Evolutionary conservation across 768 basidiomycete genomes (phyloP), one percentile per base, ranked within the genome.

Genomic region (Cystofilobasidium capitatum): DNA sequence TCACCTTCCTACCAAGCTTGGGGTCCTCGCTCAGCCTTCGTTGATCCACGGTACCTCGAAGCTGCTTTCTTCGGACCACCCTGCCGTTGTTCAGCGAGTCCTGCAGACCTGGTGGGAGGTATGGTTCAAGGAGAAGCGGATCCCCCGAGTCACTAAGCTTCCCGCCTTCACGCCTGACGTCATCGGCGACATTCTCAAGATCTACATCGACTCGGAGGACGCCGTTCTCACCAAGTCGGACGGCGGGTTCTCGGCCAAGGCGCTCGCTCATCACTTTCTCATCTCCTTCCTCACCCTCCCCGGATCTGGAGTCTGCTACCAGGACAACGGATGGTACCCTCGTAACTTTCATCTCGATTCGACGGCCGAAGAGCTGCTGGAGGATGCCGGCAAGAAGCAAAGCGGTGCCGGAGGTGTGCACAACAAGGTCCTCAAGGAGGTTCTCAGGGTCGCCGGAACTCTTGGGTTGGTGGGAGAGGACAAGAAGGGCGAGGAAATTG

Each of bases 301-400:
- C 0, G 91, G 92, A 0, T 78, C 80, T 16, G 92, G 92, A 0
- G 81, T 96, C 17, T 97, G 92, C 73, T 96, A 94, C 78, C 84
- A 80, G 61, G 90, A 93, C 72, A 81, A 83, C 10, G 92, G 92
- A 2, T 97, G 92, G 92, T 97, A 96, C 72, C 85, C 85, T 4
- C 84, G 89, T 2, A 86, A 87, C 69, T 67, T 71, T 1, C 81
- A 81, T 13, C 77, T 77, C 0, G 76, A 77, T n/a, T 65, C 66
- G 37, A 62, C 70, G 0, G 62, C 70, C 2, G 76, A 80, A 12
- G 79, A 77, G 31, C 82, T 81, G 0, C 79, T 79, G 0, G 72
- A 73, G 12, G 29, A 72, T 1, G 72, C 71, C 12, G 77, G 77
- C 0, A 72, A 71, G 1, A 60, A 54, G 2, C 62, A 71, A 6